Evolutionary conservation across 2,329 filamentous ascomycete genomes (phyloP).

Genomic region (Fusarium coicis): DNA sequence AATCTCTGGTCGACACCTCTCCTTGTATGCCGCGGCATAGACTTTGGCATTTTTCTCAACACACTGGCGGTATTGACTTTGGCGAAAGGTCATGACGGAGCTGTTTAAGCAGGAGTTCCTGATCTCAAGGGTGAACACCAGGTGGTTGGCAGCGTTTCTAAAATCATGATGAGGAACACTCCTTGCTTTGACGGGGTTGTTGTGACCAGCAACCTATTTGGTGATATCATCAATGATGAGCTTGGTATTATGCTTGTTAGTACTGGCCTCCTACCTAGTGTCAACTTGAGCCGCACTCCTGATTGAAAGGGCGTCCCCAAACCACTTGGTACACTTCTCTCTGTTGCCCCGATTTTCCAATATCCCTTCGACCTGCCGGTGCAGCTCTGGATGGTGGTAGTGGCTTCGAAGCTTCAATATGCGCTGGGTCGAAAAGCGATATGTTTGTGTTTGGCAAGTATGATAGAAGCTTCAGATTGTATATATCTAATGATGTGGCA

Average conservation of each 20-base stretch:
- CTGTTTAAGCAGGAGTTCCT: conserved; percentile 88
- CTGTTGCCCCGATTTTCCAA: too few species aligned
- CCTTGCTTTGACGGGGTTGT: too few species aligned
- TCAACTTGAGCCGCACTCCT: too few species aligned
- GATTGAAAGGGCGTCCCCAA: too few species aligned
- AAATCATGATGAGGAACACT: too few species aligned
- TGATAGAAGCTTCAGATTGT: background rate
- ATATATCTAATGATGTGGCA: background rate
- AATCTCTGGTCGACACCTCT: conserved; percentile 83
- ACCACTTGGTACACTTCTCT: too few species aligned
- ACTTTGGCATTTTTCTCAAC: conserved; percentile 92
- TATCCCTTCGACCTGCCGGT: too few species aligned
- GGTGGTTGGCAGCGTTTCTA: conserved; percentile 57
- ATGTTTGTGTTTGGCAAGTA: background rate
- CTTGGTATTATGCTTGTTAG: too few species aligned
- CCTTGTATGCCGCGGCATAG: conserved; percentile 83
- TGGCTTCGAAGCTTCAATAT: background rate
- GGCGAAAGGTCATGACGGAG: conserved; percentile 87
- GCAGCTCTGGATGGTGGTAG: background rate
- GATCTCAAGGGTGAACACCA: conserved; percentile 87
- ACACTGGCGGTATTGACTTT: conserved; percentile 76
- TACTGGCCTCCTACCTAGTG: too few species aligned
- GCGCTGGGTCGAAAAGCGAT: background rate
- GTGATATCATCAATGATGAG: too few species aligned
- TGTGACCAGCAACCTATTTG: too few species aligned